Evolutionary conservation across 495 filamentous ascomycete genomes (phyloP), one percentile per base, ranked within the genome.

Genomic region (Neurospora sp.): DNA sequence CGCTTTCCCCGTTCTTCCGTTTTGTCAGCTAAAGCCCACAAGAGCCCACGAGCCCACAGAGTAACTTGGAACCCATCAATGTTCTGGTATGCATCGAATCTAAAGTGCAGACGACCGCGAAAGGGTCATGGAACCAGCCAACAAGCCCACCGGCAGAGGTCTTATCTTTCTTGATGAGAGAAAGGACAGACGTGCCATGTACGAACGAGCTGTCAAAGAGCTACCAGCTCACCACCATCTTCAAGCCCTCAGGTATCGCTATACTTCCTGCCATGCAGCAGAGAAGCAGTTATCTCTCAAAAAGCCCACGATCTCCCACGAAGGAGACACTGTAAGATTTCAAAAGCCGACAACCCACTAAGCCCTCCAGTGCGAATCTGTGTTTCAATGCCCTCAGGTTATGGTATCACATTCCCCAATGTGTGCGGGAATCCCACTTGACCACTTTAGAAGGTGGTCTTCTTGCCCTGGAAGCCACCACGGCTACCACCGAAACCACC

Each of bases 401-500:
- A 59, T 59, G 48, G 48, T 31, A 59, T 59, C 78, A 77, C 66
- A 72, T 71, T 78, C 73, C 73, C 74, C 75, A 77, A 73, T 79
- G 82, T 83, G 82, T 79, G 81, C 82, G 35, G 37, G 48, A 59
- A 59, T 59, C 48, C 48, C 48, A 59, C 48, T 59, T 59, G 40
- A 75, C 39, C 75, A 78, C 73, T 74, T 88, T 91, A 93, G 81
- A 99, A 98, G 75, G 91, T 96, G 82, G 89, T 90, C 89, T 96
- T 97, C 87, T 91, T 91, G 78, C 96, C 96, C 85, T 93, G 87
- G 88, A 94, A 98, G 69, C 87, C 84, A 44, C 75, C 71, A 69
- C 75, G 72, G 31, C 83, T 76, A 71, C 82, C 76, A 72, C 84
- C 79, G 71, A 80, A 75, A 53, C 82, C 73, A 20, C 75, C 74